Evolutionary conservation across 1,139 yeast species (phyloP).

Genomic region (Saccharomycopsis hybrid): DNA sequence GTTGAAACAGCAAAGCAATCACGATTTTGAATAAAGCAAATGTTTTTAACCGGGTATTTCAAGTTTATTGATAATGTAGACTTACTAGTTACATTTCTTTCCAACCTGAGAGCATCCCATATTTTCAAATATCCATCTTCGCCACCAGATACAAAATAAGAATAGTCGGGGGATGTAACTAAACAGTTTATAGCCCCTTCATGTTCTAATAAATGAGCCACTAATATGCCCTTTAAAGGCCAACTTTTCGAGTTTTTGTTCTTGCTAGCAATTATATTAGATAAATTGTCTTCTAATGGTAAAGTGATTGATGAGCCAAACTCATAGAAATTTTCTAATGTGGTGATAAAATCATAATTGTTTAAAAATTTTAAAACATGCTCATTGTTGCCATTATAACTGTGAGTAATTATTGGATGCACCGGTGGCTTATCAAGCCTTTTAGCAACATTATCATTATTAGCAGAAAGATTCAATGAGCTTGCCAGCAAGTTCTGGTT

Average conservation of each 20-base stretch:
- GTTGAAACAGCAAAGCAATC: slow-evolving; percentile 66
- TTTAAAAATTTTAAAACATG: slow-evolving; percentile 53
- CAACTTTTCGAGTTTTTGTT: slow-evolving; percentile 25
- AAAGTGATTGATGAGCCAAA: slow-evolving; percentile 43
- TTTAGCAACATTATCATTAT: not conserved
- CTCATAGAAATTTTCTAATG: slow-evolving; percentile 56
- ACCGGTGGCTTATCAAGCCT: too few species aligned
- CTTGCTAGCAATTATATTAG: slow-evolving; percentile 31
- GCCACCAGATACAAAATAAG: slow-evolving; percentile 73
- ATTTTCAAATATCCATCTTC: slow-evolving; percentile 63
- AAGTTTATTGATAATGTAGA: slow-evolving; percentile 47
- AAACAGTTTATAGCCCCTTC: slow-evolving; percentile 46
- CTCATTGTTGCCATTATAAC: slow-evolving; percentile 63
- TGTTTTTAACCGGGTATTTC: slow-evolving; percentile 40
- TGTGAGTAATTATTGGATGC: slow-evolving; percentile 34
- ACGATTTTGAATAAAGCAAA: slow-evolving; percentile 52
- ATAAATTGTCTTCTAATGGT: not conserved
- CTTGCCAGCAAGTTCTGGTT: slow-evolving; percentile 6
- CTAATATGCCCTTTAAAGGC: slow-evolving; percentile 44
- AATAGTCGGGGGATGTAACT: slow-evolving; percentile 51
- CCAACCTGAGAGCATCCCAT: slow-evolving; percentile 72
- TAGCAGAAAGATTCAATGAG: slow-evolving; percentile 2
- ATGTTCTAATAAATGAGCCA: slow-evolving; percentile 57
- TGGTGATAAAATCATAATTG: slow-evolving; percentile 48
- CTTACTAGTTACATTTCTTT: slow-evolving; percentile 55